Evolutionary conservation across 2,329 filamentous ascomycete species (phyloP).

Genomic region (Drechslera avenae): DNA sequence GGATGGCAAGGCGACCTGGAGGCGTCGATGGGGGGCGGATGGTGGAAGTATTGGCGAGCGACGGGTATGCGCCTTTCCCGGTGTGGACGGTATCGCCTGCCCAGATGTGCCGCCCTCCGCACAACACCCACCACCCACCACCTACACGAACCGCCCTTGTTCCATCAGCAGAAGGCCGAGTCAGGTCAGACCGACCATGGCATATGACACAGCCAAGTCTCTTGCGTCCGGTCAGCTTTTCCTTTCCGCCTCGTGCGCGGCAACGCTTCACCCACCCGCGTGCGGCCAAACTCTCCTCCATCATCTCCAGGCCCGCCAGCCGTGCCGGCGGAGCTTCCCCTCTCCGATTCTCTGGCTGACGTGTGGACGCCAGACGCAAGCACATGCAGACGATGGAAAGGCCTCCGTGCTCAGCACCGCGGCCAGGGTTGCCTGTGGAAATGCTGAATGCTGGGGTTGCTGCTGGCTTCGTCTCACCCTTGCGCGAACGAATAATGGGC

Average conservation of each 20-base stretch:
- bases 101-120: slow-evolving; percentile 4
- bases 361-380: not conserved
- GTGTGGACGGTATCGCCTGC: slow-evolving; percentile 7
- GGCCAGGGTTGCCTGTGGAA: not conserved
- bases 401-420: not conserved
- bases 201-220: slow-evolving; percentile 7
- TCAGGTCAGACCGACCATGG: no score
- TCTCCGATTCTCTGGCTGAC: not conserved
- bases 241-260: slow-evolving; percentile 5
- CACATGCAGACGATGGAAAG: not conserved
- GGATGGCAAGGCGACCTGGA: not conserved
- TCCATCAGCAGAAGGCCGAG: slow-evolving; percentile 1
- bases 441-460: not conserved
- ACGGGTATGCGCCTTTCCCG: slow-evolving; percentile 4
- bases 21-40: not conserved
- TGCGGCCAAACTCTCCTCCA: slow-evolving; percentile 1
- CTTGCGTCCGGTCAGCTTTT: not conserved
- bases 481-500: slow-evolving; percentile 15
- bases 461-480: not conserved
- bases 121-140: not conserved
- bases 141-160: not conserved
- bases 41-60: slow-evolving; percentile 7
- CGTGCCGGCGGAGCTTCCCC: not conserved
- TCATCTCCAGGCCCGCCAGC: slow-evolving; percentile 2
- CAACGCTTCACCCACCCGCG: slow-evolving; percentile 10